Percentiles rank a stretch among this genome's conserved stretches.
phyloP scores from a whole-genome alignment of 495 filamentous ascomycete species.

The Aspergillus heteromorphus region DNA sequence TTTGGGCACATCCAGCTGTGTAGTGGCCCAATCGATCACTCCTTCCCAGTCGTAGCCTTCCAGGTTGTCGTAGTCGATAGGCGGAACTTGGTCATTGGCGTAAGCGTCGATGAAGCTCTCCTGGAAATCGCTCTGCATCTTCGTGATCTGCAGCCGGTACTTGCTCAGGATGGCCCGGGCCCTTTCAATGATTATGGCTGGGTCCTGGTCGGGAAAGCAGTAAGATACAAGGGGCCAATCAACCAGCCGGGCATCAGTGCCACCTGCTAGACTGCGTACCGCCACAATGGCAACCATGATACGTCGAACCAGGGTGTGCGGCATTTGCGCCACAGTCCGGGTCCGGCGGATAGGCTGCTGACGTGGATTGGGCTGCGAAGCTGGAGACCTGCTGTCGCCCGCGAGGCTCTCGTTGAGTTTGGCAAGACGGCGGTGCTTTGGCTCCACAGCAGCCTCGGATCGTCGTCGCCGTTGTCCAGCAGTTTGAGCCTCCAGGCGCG shows the following conservation, averaged over 20 bases:
- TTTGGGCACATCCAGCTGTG: constrained; percentile 41
- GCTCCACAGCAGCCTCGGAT: neutral
- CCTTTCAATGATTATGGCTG: constrained; percentile 51
- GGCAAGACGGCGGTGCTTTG: constrained; percentile 22
- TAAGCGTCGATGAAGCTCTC: constrained; percentile 73
- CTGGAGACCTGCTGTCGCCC: constrained; percentile 4
- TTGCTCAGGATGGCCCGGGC: constrained; percentile 56
- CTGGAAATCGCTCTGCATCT: constrained; percentile 73
- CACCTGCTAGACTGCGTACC: constrained; percentile 68
- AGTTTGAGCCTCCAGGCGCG: neutral
- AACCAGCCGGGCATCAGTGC: constrained; percentile 54
- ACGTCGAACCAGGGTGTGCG: constrained; percentile 24
- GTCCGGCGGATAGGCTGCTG: constrained; percentile 23
- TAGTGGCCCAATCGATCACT: constrained; percentile 67
- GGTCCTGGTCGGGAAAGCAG: constrained; percentile 58
- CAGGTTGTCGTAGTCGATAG: constrained; percentile 66
- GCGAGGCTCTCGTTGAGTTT: constrained; percentile 22
- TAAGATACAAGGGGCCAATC: constrained; percentile 70
- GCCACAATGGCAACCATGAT: constrained; percentile 68
- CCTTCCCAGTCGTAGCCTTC: constrained; percentile 70
- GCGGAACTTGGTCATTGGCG: constrained; percentile 57
- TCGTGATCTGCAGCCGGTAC: constrained; percentile 56
- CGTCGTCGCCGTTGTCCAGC: constrained; percentile 1
- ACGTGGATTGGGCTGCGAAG: neutral
- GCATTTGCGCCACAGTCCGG: constrained; percentile 13